Evolutionary conservation across 768 basidiomycete species (phyloP).

Genomic region (Paxillus rubicundulus): DNA sequence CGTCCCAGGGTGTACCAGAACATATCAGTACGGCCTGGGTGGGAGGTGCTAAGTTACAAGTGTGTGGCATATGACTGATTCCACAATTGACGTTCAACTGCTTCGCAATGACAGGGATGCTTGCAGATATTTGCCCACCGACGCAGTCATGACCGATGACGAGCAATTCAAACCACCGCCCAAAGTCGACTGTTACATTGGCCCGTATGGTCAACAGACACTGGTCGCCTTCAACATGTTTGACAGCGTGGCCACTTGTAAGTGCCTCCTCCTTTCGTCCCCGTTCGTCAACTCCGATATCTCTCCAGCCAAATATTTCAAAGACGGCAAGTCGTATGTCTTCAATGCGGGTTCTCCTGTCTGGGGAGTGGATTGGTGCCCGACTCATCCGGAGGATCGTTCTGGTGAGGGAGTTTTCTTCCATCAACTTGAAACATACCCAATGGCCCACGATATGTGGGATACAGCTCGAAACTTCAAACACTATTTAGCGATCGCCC

Average conservation of each 20-base stretch:
- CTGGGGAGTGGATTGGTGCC: slow-evolving; percentile 95
- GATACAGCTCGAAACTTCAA: slow-evolving; percentile 48
- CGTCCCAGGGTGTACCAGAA: slow-evolving; percentile 58
- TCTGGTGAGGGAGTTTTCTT: slow-evolving; percentile 37
- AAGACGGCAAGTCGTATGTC: slow-evolving; percentile 60
- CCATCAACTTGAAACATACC: not conserved
- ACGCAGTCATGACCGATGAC: slow-evolving; percentile 47
- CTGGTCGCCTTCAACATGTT: slow-evolving; percentile 52
- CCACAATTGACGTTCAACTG: slow-evolving; percentile 5
- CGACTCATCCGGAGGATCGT: slow-evolving; percentile 60
- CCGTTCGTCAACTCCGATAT: not conserved
- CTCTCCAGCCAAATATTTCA: slow-evolving; percentile 55
- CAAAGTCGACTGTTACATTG: slow-evolving; percentile 60
- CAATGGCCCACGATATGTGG: not conserved
- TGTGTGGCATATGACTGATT: slow-evolving; percentile 36
- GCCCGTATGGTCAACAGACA: slow-evolving; percentile 56
- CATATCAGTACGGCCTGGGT: slow-evolving; percentile 43
- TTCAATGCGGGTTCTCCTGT: slow-evolving; percentile 88
- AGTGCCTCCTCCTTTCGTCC: slow-evolving; percentile 17
- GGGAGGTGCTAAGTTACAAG: slow-evolving; percentile 46
- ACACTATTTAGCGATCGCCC: slow-evolving; percentile 84
- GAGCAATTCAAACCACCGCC: slow-evolving; percentile 51
- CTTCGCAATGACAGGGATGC: slow-evolving; percentile 45
- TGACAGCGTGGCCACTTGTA: slow-evolving; percentile 57
- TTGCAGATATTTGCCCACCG: slow-evolving; percentile 57